phyloP scores from a whole-genome alignment of 352 stramenopile genomes.

The Pythium oligandrum region DNA sequence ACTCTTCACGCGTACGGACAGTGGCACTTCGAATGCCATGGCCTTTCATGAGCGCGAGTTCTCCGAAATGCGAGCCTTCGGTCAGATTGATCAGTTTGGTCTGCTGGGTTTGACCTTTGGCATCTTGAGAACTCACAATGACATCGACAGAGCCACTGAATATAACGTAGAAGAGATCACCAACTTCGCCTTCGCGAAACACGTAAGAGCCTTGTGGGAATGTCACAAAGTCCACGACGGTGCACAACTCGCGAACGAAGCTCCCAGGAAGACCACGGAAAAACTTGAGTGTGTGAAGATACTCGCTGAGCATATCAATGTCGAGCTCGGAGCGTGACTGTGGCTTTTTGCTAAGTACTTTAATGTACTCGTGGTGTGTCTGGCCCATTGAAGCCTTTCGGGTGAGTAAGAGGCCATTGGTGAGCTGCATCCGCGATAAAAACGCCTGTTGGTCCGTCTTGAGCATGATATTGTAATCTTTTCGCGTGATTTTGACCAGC shows the following conservation, averaged over 20 bases:
- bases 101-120: constrained; percentile 40
- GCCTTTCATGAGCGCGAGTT: constrained; percentile 74
- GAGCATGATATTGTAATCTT: constrained; percentile 72
- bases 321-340: constrained; percentile 38
- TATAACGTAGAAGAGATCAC: constrained; percentile 76
- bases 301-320: constrained; percentile 60
- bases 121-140: constrained; percentile 53
- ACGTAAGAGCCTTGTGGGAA: constrained; percentile 35
- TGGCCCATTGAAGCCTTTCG: constrained; percentile 11
- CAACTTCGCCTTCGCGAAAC: constrained; percentile 65
- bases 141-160: constrained; percentile 68
- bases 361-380: constrained; percentile 48
- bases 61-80: constrained; percentile 61
- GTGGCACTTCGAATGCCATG: constrained; percentile 64
- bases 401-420: constrained; percentile 22
- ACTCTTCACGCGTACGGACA: constrained; percentile 54
- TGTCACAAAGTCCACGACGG: constrained; percentile 50
- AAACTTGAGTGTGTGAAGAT: constrained; percentile 73
- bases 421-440: constrained; percentile 53
- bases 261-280: constrained; percentile 55
- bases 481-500: constrained; percentile 58
- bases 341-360: constrained; percentile 51
- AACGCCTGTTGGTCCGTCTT: constrained; percentile 71
- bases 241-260: constrained; percentile 65
- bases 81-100: constrained; percentile 73